These are phyloP conservation scores for Carex arenaria DNA, from an alignment of 202 grass and related monocot species.

Conservation along the genomic window DNA sequence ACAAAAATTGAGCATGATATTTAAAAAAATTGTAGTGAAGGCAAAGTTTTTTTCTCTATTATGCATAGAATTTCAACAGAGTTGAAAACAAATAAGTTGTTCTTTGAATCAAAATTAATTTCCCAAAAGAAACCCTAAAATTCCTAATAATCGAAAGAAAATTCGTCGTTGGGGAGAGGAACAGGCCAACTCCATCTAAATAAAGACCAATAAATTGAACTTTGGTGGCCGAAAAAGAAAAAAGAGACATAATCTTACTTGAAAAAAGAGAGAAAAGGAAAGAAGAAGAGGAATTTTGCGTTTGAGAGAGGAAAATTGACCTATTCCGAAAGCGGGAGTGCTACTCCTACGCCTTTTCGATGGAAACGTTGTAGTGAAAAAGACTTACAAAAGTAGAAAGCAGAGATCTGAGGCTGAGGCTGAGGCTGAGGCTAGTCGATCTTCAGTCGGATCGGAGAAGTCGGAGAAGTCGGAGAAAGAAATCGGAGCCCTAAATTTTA, in stretches of 20 bases:
- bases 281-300: background rate
- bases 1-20: background rate
- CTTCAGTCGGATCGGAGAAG: slow-evolving; percentile 7
- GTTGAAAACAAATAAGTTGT: background rate
- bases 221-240: background rate
- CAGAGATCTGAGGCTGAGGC: background rate
- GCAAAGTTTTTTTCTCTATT: background rate
- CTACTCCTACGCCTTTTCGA: background rate
- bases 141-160: background rate
- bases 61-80: background rate
- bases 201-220: background rate
- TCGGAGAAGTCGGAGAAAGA: too few relatives aligned
- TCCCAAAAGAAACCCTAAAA: background rate
- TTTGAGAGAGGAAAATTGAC: background rate
- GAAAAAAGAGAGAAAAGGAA: background rate
- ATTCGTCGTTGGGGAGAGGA: background rate
- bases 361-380: background rate
- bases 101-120: background rate
- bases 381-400: slow-evolving; percentile 7
- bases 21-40: background rate
- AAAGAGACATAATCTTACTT: background rate
- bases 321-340: background rate
- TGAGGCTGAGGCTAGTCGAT: background rate
- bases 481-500: background rate
- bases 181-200: background rate